These are phyloP conservation scores for Pelagophyceae sp. DNA, from an alignment of 352 stramenopile species.

Conservation along the genomic window DNA sequence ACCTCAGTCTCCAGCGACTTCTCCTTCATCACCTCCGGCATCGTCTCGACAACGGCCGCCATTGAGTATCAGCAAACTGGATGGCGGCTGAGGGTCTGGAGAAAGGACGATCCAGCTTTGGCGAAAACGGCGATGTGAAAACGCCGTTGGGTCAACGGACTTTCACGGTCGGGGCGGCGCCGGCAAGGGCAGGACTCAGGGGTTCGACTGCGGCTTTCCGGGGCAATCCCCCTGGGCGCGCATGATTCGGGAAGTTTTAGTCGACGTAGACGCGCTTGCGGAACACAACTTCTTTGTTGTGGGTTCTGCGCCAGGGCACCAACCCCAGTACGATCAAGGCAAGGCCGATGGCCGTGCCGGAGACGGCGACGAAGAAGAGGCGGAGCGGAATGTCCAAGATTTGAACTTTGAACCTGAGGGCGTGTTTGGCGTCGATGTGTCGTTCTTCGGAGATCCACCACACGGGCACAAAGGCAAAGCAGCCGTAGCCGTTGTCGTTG, in stretches of 20 bases:
- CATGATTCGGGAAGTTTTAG: no score
- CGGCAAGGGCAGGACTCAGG: no score
- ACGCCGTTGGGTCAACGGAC: no score
- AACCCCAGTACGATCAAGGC: background rate
- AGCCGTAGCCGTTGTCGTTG: constrained; percentile 22
- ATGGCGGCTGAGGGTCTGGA: no score
- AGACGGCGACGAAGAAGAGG: background rate
- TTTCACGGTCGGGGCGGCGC: no score
- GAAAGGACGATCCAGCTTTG: no score
- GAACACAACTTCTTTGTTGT: background rate
- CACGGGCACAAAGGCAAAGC: constrained; percentile 26
- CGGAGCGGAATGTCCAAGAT: background rate
- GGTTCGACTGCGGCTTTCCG: no score
- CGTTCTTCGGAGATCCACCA: constrained; percentile 20
- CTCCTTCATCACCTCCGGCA: background rate
- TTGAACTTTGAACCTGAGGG: background rate
- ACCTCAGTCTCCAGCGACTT: constrained; percentile 32
- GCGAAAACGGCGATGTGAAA: no score
- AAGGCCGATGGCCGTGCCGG: background rate
- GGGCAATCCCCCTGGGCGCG: no score
- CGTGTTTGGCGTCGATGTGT: background rate
- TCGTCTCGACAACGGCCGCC: background rate
- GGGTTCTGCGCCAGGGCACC: background rate
- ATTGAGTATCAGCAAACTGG: background rate
- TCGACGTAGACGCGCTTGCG: constrained; percentile 11